Evolutionary conservation across 2,329 filamentous ascomycete genomes (phyloP), one percentile per base, ranked within the genome.

Genomic region (Sphaerulina populicola): DNA sequence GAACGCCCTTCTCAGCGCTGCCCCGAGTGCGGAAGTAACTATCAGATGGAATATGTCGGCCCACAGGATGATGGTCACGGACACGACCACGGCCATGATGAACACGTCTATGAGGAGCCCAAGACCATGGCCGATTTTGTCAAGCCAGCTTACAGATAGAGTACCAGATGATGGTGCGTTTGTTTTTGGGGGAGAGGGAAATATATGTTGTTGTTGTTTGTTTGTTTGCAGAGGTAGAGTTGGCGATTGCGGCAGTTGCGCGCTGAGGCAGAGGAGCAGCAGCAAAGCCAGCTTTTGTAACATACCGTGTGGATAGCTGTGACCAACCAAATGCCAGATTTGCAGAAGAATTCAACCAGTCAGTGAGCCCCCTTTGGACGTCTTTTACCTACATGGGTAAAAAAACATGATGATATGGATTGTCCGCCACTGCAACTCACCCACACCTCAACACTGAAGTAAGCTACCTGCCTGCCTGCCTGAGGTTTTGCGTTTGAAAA

Each of bases 121-220:
- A 95, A 96, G 85, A 95, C 88, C 64, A 91, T 97, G 70, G 88
- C 88, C 73, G 87, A 98, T 78, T 97, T 80, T 74, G 83, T 98
- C 75, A 89, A 87, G 81, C 88, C 90, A 56, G 83, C 96, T 70
- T 98, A 97, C 80, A 82, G 83, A 78, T 94, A 91, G 57, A 60
- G 36, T 47, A 33, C 18, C 18, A 18, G 2, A 49, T 9, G 29
- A 9, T 37, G 38, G 47, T 21, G 36, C 15, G 6, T 7, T 35
- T 12, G 2, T 2, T 18, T 18, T 18, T 18, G 2, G 18, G 18
- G 18, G 18, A 18, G 18, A 18, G 21, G 33, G 31, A 35, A 1
- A 27, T 27, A 27, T 27, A 27, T 27, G 23, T 27, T 15, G 29
- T 21, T 30, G 27, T n/a, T n/a, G n/a, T n/a, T n/a, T n/a, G n/a